Base-by-base conservation (phyloP, 495 filamentous ascomycete species). In the Tuber aestivum region DNA sequence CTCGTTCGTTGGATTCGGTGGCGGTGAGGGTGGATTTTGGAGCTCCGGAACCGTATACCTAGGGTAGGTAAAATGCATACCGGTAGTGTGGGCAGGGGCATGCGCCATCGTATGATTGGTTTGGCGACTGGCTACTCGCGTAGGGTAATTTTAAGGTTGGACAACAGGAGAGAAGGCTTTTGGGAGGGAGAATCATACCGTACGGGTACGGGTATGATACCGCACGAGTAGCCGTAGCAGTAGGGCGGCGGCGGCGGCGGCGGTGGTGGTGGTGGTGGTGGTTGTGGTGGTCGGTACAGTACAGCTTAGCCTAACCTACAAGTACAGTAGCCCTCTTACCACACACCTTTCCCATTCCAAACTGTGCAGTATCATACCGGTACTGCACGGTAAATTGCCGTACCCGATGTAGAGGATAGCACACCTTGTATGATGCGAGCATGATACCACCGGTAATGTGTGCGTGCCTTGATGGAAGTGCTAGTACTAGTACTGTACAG, bases 91-190 rank as follows among this genome's bases (percentile, higher is more conserved):
- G 27, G 27, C 50, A 27, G 56, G 50, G 56, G 56, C 56, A 12
- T 35, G 27, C 27, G 56, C 56, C 56, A 65, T 65, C 56, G 56
- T 35, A 65, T 65, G 56, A 65, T 65, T 65, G 56, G 27, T 65
- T 32, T 27, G 48, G 23, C 23, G 48, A 56, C 0, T n/a, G 38
- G 7, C 2, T 40, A 40, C 38, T 40, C 38, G 7, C 7, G 21
- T 50, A 50, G 23, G 48, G 23, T 9, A 56, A 56, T 56, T n/a
- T 32, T 2, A 5, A 18, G 56, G 56, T 65, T 7, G 56, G 56
- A 65, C 56, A 65, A 1, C 27, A 65, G 56, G 27, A 65, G 27
- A 6, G 10, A 35, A 35, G 27, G 27, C 12, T 32, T 35, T 65
- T 4, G 12, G 27, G 50, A 50, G 45, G 38, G 38, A 7, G 38